phyloP scores from a whole-genome alignment of 169 alveolate genomes.

The Plasmodium knowlesi region DNA sequence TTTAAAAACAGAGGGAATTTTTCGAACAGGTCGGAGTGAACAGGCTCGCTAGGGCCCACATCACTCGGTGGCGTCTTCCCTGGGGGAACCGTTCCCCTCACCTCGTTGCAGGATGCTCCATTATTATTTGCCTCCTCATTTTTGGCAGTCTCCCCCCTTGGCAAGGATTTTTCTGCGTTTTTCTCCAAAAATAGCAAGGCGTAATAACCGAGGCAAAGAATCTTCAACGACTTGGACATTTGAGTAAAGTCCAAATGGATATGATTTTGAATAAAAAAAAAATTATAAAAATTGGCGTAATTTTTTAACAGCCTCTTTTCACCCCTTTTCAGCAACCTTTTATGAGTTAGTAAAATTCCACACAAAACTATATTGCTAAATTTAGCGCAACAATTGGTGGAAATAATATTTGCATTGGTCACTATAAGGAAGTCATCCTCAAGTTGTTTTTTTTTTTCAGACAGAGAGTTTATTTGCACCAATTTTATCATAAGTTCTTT shows the following conservation, averaged over 20 bases:
- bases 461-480: not conserved
- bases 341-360: constrained; percentile 67
- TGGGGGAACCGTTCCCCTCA: no score
- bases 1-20: constrained; percentile 27
- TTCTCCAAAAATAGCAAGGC: constrained; percentile 41
- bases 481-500: constrained; percentile 55
- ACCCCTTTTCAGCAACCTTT: constrained; percentile 25
- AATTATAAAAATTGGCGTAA: constrained; percentile 36
- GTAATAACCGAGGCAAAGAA: constrained; percentile 54
- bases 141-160: not conserved
- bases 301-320: constrained; percentile 34
- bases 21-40: constrained; percentile 14
- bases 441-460: not conserved
- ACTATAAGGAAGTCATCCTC: constrained; percentile 3
- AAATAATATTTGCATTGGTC: not conserved
- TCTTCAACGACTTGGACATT: constrained; percentile 43
- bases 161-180: not conserved
- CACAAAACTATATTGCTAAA: constrained; percentile 17
- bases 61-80: not conserved
- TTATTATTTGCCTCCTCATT: not conserved
- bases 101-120: not conserved
- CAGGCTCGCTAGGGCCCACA: not conserved
- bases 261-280: constrained; percentile 45
- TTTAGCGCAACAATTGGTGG: not conserved
- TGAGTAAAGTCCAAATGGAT: constrained; percentile 16